Conservation (phyloP, 345 rosid species). For the Eucalyptus erythrocorys region DNA sequence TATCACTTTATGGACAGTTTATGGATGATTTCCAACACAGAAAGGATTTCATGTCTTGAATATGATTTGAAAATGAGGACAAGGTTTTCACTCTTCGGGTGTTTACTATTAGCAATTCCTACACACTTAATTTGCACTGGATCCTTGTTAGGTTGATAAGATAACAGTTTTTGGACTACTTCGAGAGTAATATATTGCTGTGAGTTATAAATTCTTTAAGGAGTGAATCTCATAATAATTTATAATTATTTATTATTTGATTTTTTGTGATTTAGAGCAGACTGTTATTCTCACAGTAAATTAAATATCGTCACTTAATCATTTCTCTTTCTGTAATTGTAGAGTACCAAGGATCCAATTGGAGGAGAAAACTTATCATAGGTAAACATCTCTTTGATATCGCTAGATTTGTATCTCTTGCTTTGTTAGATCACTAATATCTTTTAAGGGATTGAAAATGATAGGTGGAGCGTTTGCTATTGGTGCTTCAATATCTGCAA, state of each 20-base stretch:
- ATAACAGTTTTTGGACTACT: no score
- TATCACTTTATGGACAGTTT: no score
- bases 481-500: rapidly evolving
- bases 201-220: rapidly evolving
- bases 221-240: rapidly evolving
- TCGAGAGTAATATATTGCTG: rapidly evolving
- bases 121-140: background rate
- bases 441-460: background rate
- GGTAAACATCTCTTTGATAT: background rate
- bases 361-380: rapidly evolving
- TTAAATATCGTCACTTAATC: rapidly evolving
- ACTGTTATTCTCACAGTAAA: rapidly evolving
- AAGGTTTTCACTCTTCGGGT: no score
- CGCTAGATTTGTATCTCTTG: background rate
- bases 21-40: background rate
- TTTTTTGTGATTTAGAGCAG: no score
- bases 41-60: background rate
- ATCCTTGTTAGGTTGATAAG: no score
- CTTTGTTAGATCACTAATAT: background rate
- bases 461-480: rapidly evolving
- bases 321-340: no score
- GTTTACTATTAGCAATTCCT: no score
- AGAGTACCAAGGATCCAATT: background rate
- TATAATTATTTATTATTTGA: no score
- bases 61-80: background rate